Evolutionary conservation across 805 yeast species (phyloP), one percentile per base, ranked within the genome.

Genomic region (Ogataea paraovalis): DNA sequence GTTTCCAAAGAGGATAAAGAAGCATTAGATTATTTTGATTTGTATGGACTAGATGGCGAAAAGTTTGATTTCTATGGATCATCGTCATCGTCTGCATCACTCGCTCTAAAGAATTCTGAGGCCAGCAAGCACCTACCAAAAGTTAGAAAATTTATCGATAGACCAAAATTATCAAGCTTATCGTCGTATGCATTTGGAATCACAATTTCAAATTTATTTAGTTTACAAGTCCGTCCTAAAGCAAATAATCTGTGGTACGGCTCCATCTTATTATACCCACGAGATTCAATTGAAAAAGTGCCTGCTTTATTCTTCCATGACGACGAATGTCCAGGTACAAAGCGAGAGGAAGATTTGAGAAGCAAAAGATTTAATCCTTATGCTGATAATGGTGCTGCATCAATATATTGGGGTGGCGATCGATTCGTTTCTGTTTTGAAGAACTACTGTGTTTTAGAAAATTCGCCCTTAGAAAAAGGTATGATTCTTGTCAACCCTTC

Each of bases 241-340:
- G 82, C 90, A 2, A 70, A 80, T 14, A 96, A 91, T 2, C 83
- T 90, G 81, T 92, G 97, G 97, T 80, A 78, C 67, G 99, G 99
- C 0, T 87, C 96, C 0, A 69, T 92, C 14, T 71, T 89, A 2
- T 65, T 94, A 25, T 84, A 88, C 64, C 79, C 92, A 1, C 78
- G 78, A 53, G 79, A 69, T 38, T 80, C 80, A 8, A 33, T 58
- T 34, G 85, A 80, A 46, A 79, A 82, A 39, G 67, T 89, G 16
- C 98, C 98, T 0, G 84, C 90, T 4, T 59, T 94, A 37, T 94
- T 91, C 65, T 91, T 94, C 71, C 99, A 94, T 66, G 99, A 94
- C 61, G 85, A 87, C 46, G 91, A 87, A 56, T 79, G 85, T 30
- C 83, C 87, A 6, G 85, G 92, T 37, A 88, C 96, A 0, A 69